A percentile compares a stretch with the other conserved stretches of the same genome.
Conservation (phyloP, 352 stramenopile genomes). For the Phytophthora sojae region DNA sequence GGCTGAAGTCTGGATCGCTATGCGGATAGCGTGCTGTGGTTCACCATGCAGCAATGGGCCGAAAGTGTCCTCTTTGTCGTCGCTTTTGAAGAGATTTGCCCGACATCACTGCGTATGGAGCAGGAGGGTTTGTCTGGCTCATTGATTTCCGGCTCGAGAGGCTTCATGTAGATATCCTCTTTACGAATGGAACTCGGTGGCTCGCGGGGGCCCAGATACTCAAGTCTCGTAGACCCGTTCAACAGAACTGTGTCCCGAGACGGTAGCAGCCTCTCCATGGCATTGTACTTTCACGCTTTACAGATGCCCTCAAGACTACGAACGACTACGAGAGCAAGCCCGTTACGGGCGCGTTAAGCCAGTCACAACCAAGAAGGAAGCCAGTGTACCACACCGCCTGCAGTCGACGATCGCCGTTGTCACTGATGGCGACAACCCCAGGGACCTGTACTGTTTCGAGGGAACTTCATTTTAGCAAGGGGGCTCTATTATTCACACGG, state of each 20-base stretch:
- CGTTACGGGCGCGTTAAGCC: slow-evolving; percentile 2
- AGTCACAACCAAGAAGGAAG: slow-evolving; percentile 7
- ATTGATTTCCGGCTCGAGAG: slow-evolving; percentile 6
- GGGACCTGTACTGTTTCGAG: slow-evolving; percentile 3
- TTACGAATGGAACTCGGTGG: slow-evolving; percentile 33
- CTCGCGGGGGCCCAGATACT: slow-evolving; percentile 43
- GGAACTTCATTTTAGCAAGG: slow-evolving; percentile 16
- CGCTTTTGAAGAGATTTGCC: slow-evolving; percentile 14
- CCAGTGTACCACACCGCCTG: slow-evolving; percentile 2
- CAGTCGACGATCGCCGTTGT: slow-evolving; percentile 6
- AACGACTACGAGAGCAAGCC: slow-evolving; percentile 12
- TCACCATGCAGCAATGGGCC: slow-evolving; percentile 19
- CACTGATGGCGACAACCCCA: slow-evolving; percentile 9
- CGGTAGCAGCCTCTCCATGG: slow-evolving; percentile 40
- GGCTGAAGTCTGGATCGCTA: slow-evolving; percentile 31
- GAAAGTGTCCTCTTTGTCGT: slow-evolving; percentile 28
- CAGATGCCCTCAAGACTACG: slow-evolving; percentile 31
- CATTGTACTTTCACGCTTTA: not conserved
- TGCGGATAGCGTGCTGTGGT: slow-evolving; percentile 14
- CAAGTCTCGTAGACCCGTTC: slow-evolving; percentile 48
- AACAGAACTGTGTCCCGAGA: slow-evolving; percentile 23
- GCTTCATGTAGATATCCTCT: slow-evolving; percentile 16
- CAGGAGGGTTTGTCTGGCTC: slow-evolving; percentile 19
- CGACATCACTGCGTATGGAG: slow-evolving; percentile 11
- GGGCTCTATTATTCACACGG: slow-evolving; percentile 14